phyloP scores from a whole-genome alignment of 352 stramenopile species.

The Sclerospora graminicola region DNA sequence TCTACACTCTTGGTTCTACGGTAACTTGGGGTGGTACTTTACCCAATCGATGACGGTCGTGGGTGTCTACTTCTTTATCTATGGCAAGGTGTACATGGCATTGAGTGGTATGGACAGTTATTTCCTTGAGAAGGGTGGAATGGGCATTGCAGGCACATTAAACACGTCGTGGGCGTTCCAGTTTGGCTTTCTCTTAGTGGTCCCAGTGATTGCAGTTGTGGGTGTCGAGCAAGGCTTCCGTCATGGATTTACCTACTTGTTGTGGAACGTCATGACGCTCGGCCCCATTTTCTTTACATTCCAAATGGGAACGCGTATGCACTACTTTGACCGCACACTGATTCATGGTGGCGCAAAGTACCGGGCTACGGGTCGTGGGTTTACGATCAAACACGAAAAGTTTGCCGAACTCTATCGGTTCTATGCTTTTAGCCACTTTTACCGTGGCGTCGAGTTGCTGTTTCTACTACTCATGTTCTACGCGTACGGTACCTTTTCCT shows the following conservation, averaged over 20 bases:
- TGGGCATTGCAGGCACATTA: conserved; percentile 91
- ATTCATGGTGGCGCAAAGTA: conserved; percentile 97
- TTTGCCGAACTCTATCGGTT: conserved; percentile 97
- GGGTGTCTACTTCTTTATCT: conserved; percentile 97
- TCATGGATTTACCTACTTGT: conserved; percentile 86
- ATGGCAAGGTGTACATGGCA: conserved; percentile 93
- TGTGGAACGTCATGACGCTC: conserved; percentile 95
- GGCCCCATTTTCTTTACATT: conserved; percentile 99
- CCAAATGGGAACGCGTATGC: conserved; percentile 97
- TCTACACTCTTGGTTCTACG: conserved; percentile 97
- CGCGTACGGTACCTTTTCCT: conserved; percentile 91
- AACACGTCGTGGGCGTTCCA: conserved; percentile 94
- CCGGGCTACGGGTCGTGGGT: conserved; percentile 94
- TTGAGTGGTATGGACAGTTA: conserved; percentile 89
- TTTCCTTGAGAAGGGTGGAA: conserved; percentile 85
- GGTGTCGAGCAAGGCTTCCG: conserved; percentile 95
- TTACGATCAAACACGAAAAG: conserved; percentile 97
- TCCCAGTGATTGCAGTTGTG: conserved; percentile 95
- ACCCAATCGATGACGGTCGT: conserved; percentile 96
- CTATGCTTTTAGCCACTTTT: conserved; percentile 97
- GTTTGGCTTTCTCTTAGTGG: conserved; percentile 94
- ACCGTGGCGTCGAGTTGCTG: conserved; percentile 93
- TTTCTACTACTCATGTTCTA: conserved; percentile 75
- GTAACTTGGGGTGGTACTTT: conserved; percentile 98
- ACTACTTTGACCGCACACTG: conserved; percentile 98